These are phyloP conservation scores for Tylopilus intermedius DNA, from an alignment of 768 basidiomycete genomes.

Conservation along the genomic window DNA sequence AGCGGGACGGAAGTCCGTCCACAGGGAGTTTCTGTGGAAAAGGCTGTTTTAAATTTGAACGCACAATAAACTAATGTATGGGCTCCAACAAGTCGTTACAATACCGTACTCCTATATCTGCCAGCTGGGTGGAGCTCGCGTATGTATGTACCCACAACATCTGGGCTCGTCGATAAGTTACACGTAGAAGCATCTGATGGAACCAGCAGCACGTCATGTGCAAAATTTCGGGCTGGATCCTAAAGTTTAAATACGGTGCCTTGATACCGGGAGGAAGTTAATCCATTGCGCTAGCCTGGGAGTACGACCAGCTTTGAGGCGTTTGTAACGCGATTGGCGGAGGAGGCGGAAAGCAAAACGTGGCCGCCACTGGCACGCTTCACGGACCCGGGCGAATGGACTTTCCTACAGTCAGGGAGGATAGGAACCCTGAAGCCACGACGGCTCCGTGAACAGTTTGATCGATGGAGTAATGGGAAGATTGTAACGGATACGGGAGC, in stretches of 20 bases:
- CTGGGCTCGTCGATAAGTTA: not conserved
- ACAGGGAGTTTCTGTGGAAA: slow-evolving; percentile 10
- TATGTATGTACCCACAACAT: too few relatives aligned
- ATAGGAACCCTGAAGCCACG: not conserved
- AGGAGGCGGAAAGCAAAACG: not conserved
- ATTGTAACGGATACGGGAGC: not conserved
- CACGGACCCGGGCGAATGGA: not conserved
- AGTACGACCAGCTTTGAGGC: not conserved
- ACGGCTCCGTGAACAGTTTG: not conserved
- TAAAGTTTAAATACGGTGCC: slow-evolving; percentile 4
- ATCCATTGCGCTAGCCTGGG: slow-evolving; percentile 3
- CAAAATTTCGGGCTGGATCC: slow-evolving; percentile 8
- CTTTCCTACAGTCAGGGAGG: not conserved
- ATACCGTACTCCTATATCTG: not conserved
- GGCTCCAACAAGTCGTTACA: not conserved
- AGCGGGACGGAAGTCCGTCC: slow-evolving; percentile 4
- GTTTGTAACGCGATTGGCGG: not conserved
- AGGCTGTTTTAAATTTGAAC: not conserved
- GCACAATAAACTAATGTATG: not conserved
- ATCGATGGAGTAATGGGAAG: not conserved
- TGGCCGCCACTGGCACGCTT: not conserved
- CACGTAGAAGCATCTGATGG: not conserved
- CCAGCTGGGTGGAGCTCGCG: not conserved
- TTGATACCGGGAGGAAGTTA: slow-evolving; percentile 4
- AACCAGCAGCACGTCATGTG: not conserved